Base-by-base conservation (phyloP, 345 rosid species). In the Eucalyptus cloeziana region DNA sequence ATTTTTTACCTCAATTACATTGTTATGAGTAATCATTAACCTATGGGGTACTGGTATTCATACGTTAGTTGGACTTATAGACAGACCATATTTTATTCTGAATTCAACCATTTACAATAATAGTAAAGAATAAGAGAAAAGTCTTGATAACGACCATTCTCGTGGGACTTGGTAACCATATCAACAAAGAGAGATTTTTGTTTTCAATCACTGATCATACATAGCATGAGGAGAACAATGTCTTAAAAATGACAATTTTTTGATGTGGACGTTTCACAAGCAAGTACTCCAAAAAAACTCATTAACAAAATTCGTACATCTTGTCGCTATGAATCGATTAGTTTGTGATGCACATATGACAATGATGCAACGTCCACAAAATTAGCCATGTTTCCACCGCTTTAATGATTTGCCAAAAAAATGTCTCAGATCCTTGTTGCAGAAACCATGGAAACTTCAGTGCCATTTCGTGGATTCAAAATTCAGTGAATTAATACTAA, bases 251-350 rank as follows among this genome's bases (percentile, higher is more conserved):
- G n/a, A 60, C 67, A 60, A 60, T 27, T 60, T 60, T 5, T 60
- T 60, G 1, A 60, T 12, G 4, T 12, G 0, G 3, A 60, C 3
- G 3, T 60, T 27, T 60, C 13, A 43, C 44, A 43, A 40, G 43
- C 64, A 11, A 60, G 15, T 60, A 6, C 2, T 60, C 2, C 14
- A 27, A 60, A 25, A 25, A 60, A 6, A 27, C 1, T 27, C 4
- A 2, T 60, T 11, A 60, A 27, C 67, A 60, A 60, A 60, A 60
- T 60, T 12, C 0, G 0, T 60, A 12, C 4, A 12, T 60, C 16
- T 60, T 27, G 31, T 60, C 8, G 2, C 0, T 11, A 0, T 6
- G 0, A 1, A 11, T 60, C 30, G 4, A 60, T 25, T 27, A 60
- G 67, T 27, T 60, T 60, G 67, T 12, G 31, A 6, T 60, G 15